Percentiles rank a stretch among this genome's conserved stretches.
Conservation (phyloP, 306 rosid genomes). For the Cicer yamashitae region DNA sequence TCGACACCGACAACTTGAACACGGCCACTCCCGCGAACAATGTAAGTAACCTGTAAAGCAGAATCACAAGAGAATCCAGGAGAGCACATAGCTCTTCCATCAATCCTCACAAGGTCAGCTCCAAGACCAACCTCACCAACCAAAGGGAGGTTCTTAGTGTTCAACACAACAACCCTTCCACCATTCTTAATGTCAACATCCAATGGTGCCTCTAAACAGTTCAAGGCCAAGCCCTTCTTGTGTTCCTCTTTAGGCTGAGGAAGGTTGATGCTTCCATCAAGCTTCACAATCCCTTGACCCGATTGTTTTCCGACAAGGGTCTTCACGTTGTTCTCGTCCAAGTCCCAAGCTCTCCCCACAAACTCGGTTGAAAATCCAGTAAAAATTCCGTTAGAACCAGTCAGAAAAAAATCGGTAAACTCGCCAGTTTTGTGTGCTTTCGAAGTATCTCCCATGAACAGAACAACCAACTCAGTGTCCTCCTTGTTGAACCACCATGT, state of each 20-base stretch:
- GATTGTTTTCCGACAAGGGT: slow-evolving; percentile 61
- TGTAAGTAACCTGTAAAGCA: slow-evolving; percentile 78
- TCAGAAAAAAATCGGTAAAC: slow-evolving; percentile 70
- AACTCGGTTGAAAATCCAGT: slow-evolving; percentile 75
- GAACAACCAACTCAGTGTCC: slow-evolving; percentile 64
- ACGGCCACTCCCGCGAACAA: slow-evolving; percentile 75
- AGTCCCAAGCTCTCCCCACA: slow-evolving; percentile 79
- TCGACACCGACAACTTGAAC: slow-evolving; percentile 80
- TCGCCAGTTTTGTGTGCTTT: slow-evolving; percentile 78
- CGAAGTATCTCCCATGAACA: slow-evolving; percentile 75
- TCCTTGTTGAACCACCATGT: slow-evolving; percentile 84
- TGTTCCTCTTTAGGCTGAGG: slow-evolving; percentile 64
- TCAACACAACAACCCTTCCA: slow-evolving; percentile 78
- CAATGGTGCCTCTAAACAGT: slow-evolving; percentile 77
- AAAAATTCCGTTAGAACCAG: slow-evolving; percentile 74
- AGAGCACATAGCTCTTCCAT: slow-evolving; percentile 79
- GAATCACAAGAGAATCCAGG: slow-evolving; percentile 88
- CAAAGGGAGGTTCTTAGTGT: slow-evolving; percentile 79
- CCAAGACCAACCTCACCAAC: slow-evolving; percentile 83
- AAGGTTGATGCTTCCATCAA: slow-evolving; percentile 45
- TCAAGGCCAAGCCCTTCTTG: slow-evolving; percentile 71
- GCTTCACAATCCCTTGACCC: slow-evolving; percentile 63
- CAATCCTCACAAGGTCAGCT: slow-evolving; percentile 81
- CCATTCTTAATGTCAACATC: slow-evolving; percentile 76
- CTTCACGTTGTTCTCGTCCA: slow-evolving; percentile 60